Conservation (phyloP, 495 filamentous ascomycete species). For the Penicillium roqueforti region DNA sequence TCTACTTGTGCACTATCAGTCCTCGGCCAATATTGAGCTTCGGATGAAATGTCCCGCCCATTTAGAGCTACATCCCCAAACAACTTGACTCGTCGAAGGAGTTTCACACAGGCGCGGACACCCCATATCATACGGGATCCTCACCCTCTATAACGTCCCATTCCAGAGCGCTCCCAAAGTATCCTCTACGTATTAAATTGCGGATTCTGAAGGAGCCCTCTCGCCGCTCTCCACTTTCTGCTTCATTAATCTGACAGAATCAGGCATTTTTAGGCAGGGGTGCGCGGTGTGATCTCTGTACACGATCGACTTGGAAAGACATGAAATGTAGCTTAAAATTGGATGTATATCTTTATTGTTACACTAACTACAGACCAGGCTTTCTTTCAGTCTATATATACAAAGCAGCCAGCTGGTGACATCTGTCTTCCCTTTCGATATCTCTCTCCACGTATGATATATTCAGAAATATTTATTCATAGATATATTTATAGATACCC, state of each 20-base stretch:
- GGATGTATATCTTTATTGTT: background rate
- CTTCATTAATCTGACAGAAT: too few relatives aligned
- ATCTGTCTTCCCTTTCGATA: background rate
- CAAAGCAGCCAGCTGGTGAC: too few relatives aligned
- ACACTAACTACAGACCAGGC: background rate
- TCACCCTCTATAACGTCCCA: conserved; percentile 58
- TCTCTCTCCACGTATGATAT: background rate
- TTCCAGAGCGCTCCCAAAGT: conserved; percentile 58
- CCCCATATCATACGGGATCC: conserved; percentile 53
- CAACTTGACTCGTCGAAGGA: conserved; percentile 33
- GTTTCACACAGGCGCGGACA: conserved; percentile 51
- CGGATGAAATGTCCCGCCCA: conserved; percentile 70
- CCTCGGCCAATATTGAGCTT: conserved; percentile 69
- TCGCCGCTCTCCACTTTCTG: too few relatives aligned
- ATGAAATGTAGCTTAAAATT: too few relatives aligned
- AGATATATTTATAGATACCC: background rate
- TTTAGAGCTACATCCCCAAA: conserved; percentile 33
- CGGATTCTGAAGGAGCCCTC: conserved; percentile 49
- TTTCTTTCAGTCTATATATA: background rate
- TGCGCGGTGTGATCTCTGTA: too few relatives aligned
- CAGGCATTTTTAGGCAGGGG: too few relatives aligned
- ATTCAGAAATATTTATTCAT: too few relatives aligned
- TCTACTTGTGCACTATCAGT: conserved; percentile 73
- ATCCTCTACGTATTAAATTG: conserved; percentile 67
- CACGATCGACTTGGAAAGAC: too few relatives aligned